These are phyloP conservation scores for Tetrahymena malaccensis DNA, from an alignment of 73 alveolate species.

Conservation along the genomic window DNA sequence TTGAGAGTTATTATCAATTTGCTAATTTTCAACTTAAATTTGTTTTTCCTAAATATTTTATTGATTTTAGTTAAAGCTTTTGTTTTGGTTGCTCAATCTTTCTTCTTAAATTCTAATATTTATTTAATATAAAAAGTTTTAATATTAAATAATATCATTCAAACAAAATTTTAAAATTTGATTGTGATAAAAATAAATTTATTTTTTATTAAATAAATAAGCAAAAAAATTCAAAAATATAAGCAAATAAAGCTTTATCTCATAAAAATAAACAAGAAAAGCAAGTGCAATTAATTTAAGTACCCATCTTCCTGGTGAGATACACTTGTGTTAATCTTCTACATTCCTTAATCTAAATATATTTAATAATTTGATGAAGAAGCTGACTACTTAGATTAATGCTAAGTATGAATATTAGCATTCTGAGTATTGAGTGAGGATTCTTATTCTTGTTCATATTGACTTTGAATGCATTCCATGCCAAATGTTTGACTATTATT, in stretches of 20 bases:
- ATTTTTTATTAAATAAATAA: no score
- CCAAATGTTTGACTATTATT: background rate
- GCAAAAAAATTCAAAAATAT: no score
- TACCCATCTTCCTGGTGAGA: background rate
- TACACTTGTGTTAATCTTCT: background rate
- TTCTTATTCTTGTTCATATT: background rate
- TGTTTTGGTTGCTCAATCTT: background rate
- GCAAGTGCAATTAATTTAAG: background rate
- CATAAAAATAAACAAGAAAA: no score
- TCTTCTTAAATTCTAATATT: background rate
- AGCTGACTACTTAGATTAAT: background rate
- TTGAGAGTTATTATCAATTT: no score
- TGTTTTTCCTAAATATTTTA: no score
- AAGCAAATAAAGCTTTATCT: background rate
- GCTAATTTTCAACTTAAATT: no score
- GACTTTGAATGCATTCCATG: background rate
- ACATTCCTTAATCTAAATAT: background rate
- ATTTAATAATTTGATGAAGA: background rate
- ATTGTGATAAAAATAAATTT: no score
- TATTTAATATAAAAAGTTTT: no score
- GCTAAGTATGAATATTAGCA: background rate
- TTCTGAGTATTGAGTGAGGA: background rate
- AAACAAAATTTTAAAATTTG: no score
- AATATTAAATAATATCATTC: no score
- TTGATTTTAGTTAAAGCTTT: background rate